Evolutionary conservation across 202 grass and related monocot species (phyloP), one percentile per base, ranked within the genome.

Genomic region (Saccharum hybrid): DNA sequence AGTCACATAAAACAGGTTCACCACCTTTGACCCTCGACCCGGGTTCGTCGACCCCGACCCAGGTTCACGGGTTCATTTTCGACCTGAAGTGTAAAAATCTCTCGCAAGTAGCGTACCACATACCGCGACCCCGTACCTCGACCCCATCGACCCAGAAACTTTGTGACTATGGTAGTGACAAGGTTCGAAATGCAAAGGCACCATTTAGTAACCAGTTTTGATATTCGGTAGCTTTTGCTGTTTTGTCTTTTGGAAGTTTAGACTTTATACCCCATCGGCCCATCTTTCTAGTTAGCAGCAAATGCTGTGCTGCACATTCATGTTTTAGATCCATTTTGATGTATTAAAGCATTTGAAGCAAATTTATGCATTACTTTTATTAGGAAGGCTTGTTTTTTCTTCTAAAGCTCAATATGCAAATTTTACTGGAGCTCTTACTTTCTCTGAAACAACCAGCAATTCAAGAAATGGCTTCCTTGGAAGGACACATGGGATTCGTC

Each of bases 381-480:
- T 41, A 84, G 31, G 33, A 74, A 56, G 1, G 6, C 1, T 16
- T 82, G 28, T 59, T 78, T 56, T 52, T 45, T 52, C 46, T 45
- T 89, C 72, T 83, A 6, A 28, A 36, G 51, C 57, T 18, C 72
- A 37, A 72, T 72, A 19, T 66, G 10, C 10, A 43, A 39, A 41
- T 8, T 67, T 88, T 77, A 28, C 2, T 54, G 46, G 16, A 48
- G n/a, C 54, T 64, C 4, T 81, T 84, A 63, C 16, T 86, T 66
- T 59, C 10, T 88, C 66, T 88, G 61, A 90, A 59, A 81, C 68
- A 68, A 89, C 43, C 84, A 95, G 90, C 81, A 98, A 94, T 82
- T 92, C 90, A 87, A 92, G 90, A 84, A 84, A 78, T 74, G 83
- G 84, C 22, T 94, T 94, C 74, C 76, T 86, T 74, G 87, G 76